Base-by-base conservation (phyloP, 306 rosid species). In the Acacia acuminata region DNA sequence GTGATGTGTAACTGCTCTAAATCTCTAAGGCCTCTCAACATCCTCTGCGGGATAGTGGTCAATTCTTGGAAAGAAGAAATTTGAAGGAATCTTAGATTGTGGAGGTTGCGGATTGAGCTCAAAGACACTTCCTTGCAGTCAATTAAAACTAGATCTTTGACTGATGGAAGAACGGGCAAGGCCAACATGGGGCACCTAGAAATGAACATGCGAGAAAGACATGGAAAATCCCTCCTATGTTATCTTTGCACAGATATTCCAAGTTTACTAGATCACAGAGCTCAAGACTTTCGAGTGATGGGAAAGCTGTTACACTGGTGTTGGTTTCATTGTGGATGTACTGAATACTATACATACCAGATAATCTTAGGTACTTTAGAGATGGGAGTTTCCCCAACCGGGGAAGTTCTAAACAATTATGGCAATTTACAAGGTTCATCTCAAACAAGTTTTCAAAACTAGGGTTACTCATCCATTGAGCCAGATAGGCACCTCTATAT, bases 381-480 rank as follows among this genome's bases (percentile, higher is more conserved):
- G 42, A 71, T 27, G 64, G 78, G 40, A 80, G 71, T 30, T 32
- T 60, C 47, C 78, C 78, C 34, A 71, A 1, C 7, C 15, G 78
- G 15, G 78, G 63, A 15, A 72, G 72, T 47, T 60, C 22, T n/a
- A 13, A 16, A 43, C 71, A 60, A 34, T 43, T 4, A 12, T n/a
- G 15, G 83, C 77, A 80, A 11, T n/a, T 56, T 13, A 25, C 27
- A 38, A 80, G 60, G 15, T 11, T 51, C 10, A 79, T 40, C 12
- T 15, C 27, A 42, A 38, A 40, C 12, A 79, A 70, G 14, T 70
- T 24, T 8, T 79, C 58, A 40, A 79, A 20, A 45, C 30, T 16
- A 10, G 77, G 69, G 4, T 61, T 60, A 4, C 50, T 8, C 72
- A 71, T 44, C 83, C 83, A 80, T 53, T 56, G 27, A 10, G 83